Conservation (phyloP, 768 basidiomycete genomes). For the Asterophora parasitica region DNA sequence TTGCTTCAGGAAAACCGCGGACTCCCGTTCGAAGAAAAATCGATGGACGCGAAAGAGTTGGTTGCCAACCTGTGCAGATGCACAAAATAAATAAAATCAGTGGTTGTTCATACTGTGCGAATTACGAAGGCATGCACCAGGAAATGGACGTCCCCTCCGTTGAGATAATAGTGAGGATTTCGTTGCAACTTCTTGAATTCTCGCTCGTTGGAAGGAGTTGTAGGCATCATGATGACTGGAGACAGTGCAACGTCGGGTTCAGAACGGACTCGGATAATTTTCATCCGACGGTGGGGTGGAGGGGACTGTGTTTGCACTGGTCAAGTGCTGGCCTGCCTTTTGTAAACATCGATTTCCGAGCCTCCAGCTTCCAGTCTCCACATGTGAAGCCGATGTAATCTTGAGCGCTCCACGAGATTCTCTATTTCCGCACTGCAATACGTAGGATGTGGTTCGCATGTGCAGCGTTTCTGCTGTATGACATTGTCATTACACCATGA, state of each 20-base stretch:
- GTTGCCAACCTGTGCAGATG: conserved; percentile 44
- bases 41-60: conserved; percentile 53
- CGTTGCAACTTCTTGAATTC: conserved; percentile 17
- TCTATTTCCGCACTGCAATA: too few species aligned
- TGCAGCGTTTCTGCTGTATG: neutral
- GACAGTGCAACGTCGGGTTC: too few species aligned
- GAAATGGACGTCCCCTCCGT: conserved; percentile 50
- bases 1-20: conserved; percentile 39
- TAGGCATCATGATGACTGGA: neutral
- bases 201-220: neutral
- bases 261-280: too few species aligned
- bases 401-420: neutral
- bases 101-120: neutral
- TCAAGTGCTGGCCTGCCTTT: neutral
- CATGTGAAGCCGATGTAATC: conserved; percentile 2
- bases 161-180: conserved; percentile 44
- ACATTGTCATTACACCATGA: neutral
- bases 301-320: neutral
- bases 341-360: neutral
- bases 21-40: conserved; percentile 63
- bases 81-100: neutral
- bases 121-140: conserved; percentile 32
- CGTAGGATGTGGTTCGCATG: neutral
- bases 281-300: neutral
- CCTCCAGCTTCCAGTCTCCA: neutral